Base-by-base conservation (phyloP, 768 basidiomycete species). In the Coprinopsis sp. region DNA sequence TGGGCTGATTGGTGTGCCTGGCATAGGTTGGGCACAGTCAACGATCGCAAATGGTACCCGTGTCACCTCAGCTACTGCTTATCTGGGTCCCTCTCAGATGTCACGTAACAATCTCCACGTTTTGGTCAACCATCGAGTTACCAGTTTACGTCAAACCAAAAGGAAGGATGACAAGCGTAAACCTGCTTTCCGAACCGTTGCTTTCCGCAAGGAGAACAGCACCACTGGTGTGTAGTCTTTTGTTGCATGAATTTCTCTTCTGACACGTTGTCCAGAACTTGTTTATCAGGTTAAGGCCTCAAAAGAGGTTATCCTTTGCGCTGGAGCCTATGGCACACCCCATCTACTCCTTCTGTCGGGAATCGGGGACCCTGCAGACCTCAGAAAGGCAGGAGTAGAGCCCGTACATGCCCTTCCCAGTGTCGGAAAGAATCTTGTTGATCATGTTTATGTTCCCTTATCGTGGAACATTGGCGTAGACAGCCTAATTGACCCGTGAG, bases 261-360 rank as follows among this genome's bases (percentile, higher is more conserved):
- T 18, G 36, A 37, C 11, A 11, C 38, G 13, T n/a, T 2, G 11
- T 14, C 31, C 38, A 37, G 23, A 3, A 1, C 14, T 5, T n/a
- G 12, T 30, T 56, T 44, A 28, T 73, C 66, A 58, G 2, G 70
- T 64, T 1, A 65, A 49, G 10, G 78, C 77, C 1, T 54, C 54
- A 47, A 74, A 71, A 49, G 79, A 81, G 53, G 65, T 81, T 31
- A 65, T 81, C 12, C 52, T 81, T 18, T 68, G 57, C 13, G 49
- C 52, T 6, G 61, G 61, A 11, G 47, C 53, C 6, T 45, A 61
- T 1, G 53, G 29, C 2, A 58, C 57, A 1, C 60, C 61, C 4
- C 58, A 59, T 23, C 51, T 63, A 2, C 53, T 63, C 8, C 50
- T 63, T 39, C 38, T 53, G 23, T 58, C 57, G 1, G 64, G 63